phyloP scores from a whole-genome alignment of 208 protist species.

The Crithidia acanthocephali region DNA sequence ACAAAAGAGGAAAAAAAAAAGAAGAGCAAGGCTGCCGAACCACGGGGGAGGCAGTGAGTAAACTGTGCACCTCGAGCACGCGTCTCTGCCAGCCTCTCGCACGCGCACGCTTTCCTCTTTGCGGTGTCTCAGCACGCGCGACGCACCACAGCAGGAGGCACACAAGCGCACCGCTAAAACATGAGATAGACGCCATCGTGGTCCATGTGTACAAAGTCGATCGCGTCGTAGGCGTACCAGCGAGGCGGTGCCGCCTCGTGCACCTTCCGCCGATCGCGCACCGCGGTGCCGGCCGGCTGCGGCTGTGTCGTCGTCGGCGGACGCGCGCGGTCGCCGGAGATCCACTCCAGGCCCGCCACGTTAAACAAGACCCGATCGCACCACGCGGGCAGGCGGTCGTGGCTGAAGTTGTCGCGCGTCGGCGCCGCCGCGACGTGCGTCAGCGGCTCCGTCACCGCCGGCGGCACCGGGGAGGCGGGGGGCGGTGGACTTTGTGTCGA shows the following conservation, averaged over 20 bases:
- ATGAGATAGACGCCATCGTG: slow-evolving; percentile 74
- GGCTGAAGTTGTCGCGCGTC: slow-evolving; percentile 35
- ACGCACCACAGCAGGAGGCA: not conserved
- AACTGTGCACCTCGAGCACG: too few relatives aligned
- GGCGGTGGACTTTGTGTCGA: too few relatives aligned
- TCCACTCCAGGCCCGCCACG: slow-evolving; percentile 65
- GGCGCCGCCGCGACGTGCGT: slow-evolving; percentile 21
- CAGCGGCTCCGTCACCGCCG: slow-evolving; percentile 14
- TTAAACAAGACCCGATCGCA: slow-evolving; percentile 88
- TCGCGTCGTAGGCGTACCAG: slow-evolving; percentile 59
- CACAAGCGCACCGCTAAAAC: slow-evolving; percentile 20
- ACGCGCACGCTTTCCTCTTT: not conserved
- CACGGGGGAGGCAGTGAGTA: too few relatives aligned
- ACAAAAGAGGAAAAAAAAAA: too few relatives aligned
- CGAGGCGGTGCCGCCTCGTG: slow-evolving; percentile 4
- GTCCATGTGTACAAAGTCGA: slow-evolving; percentile 66
- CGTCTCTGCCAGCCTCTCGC: too few relatives aligned
- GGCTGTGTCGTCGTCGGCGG: not conserved
- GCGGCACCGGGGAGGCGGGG: not conserved
- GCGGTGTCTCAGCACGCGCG: not conserved
- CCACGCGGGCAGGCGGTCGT: slow-evolving; percentile 77
- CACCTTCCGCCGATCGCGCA: slow-evolving; percentile 1
- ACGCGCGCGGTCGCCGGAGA: slow-evolving; percentile 42
- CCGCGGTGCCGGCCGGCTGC: not conserved
- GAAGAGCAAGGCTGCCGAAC: too few relatives aligned